Conservation (phyloP, 768 basidiomycete genomes). For the Boletus vermiculosoides region DNA sequence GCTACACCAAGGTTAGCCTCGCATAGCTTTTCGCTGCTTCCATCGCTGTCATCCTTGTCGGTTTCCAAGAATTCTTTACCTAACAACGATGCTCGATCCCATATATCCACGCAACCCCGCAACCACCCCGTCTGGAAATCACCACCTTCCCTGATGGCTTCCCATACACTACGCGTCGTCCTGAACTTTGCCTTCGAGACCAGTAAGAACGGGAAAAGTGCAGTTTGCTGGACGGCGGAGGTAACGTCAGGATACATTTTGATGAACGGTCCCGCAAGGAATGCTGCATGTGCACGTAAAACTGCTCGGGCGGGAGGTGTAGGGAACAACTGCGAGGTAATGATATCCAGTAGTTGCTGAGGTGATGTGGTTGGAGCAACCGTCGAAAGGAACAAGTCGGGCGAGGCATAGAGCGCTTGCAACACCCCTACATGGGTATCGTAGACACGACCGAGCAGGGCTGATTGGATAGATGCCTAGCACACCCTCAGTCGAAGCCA, state of each 20-base stretch:
- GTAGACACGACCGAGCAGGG: constrained; percentile 65
- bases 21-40: constrained; percentile 44
- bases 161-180: constrained; percentile 70
- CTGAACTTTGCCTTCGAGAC: constrained; percentile 71
- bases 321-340: constrained; percentile 27
- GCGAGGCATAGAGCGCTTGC: constrained; percentile 60
- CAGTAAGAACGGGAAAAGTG: constrained; percentile 73
- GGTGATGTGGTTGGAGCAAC: constrained; percentile 16
- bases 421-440: constrained; percentile 64
- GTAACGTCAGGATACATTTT: constrained; percentile 27
- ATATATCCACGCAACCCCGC: constrained; percentile 50
- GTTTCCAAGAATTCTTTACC: constrained; percentile 29
- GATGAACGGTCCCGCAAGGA: constrained; percentile 50
- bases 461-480: constrained; percentile 58
- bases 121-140: constrained; percentile 42
- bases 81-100: constrained; percentile 33
- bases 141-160: constrained; percentile 47
- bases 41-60: constrained; percentile 31
- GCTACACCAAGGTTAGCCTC: constrained; percentile 54
- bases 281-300: constrained; percentile 55
- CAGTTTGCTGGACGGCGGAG: constrained; percentile 42
- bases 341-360: constrained; percentile 22
- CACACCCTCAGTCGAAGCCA: constrained; percentile 4
- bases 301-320: constrained; percentile 50
- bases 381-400: constrained; percentile 44